A percentile compares a stretch with the other conserved stretches of the same genome.
phyloP scores from a whole-genome alignment of 768 basidiomycete genomes.

The Tricholoma flavovirens region DNA sequence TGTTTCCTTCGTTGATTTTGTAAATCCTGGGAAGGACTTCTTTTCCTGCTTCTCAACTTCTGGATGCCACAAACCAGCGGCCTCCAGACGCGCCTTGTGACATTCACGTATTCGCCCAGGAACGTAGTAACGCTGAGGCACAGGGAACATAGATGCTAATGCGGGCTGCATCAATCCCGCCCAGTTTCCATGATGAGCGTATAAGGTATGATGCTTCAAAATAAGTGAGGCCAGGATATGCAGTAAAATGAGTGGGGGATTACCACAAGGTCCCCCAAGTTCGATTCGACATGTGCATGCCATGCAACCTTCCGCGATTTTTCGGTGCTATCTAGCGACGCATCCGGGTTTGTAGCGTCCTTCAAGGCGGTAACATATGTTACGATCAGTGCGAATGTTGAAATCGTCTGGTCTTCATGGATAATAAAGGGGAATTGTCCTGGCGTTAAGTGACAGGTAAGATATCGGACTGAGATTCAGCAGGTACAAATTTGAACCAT shows the following conservation, averaged over 20 bases:
- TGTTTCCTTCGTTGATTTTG: conserved; percentile 26
- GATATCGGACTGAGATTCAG: conserved; percentile 2
- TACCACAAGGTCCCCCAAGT: conserved; percentile 69
- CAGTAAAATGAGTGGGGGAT: conserved; percentile 23
- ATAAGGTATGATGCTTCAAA: conserved; percentile 56
- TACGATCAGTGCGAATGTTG: conserved; percentile 55
- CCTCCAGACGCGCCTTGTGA: conserved; percentile 54
- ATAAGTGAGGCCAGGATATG: neutral
- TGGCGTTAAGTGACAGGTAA: conserved; percentile 19
- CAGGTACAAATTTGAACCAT: conserved; percentile 53
- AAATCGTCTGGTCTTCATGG: conserved; percentile 46
- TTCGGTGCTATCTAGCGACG: conserved; percentile 37
- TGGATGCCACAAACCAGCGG: conserved; percentile 57
- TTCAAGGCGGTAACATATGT: conserved; percentile 56
- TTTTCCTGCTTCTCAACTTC: conserved; percentile 40
- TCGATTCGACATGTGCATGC: conserved; percentile 57
- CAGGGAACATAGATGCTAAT: conserved; percentile 50
- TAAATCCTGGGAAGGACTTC: conserved; percentile 31
- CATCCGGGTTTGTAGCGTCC: conserved; percentile 43
- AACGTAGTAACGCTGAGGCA: conserved; percentile 73
- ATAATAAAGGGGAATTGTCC: conserved; percentile 70
- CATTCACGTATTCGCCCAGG: conserved; percentile 55
- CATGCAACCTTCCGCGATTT: conserved; percentile 55
- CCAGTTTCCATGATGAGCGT: conserved; percentile 61
- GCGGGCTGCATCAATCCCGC: conserved; percentile 45